These are phyloP conservation scores for Rhipidocladum racemiflorum DNA, from an alignment of 176 grass and related monocot genomes.

Conservation along the genomic window DNA sequence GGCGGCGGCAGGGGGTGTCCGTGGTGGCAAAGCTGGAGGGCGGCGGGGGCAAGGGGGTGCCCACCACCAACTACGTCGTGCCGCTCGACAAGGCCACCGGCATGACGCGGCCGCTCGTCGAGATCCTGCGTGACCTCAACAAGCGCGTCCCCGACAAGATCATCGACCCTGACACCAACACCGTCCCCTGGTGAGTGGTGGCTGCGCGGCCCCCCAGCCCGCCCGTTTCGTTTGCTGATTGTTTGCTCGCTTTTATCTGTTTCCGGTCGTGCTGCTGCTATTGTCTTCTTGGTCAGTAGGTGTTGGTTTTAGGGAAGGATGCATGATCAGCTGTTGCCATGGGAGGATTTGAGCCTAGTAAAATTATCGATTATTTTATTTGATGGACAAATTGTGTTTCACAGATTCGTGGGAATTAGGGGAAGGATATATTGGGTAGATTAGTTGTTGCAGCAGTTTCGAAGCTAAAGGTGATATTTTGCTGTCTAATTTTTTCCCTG, in stretches of 20 bases:
- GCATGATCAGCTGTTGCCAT: background rate
- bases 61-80: slow-evolving; percentile 94
- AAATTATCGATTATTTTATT: background rate
- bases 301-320: background rate
- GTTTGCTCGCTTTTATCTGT: background rate
- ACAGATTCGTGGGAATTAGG: background rate
- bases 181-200: slow-evolving; percentile 67
- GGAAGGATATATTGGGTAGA: background rate
- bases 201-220: background rate
- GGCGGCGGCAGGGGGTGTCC: background rate
- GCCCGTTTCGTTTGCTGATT: background rate
- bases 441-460: background rate
- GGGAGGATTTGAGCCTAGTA: background rate
- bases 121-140: slow-evolving; percentile 98
- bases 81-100: slow-evolving; percentile 71
- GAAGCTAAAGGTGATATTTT: background rate
- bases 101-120: slow-evolving; percentile 76
- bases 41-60: slow-evolving; percentile 51
- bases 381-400: background rate
- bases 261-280: background rate
- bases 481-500: background rate
- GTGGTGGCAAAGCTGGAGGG: slow-evolving; percentile 50
- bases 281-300: background rate
- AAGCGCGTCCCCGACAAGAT: slow-evolving; percentile 99
- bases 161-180: slow-evolving; percentile 57